Evolutionary conservation across 441 rosid species (phyloP).

Genomic region (Populus hybrid): DNA sequence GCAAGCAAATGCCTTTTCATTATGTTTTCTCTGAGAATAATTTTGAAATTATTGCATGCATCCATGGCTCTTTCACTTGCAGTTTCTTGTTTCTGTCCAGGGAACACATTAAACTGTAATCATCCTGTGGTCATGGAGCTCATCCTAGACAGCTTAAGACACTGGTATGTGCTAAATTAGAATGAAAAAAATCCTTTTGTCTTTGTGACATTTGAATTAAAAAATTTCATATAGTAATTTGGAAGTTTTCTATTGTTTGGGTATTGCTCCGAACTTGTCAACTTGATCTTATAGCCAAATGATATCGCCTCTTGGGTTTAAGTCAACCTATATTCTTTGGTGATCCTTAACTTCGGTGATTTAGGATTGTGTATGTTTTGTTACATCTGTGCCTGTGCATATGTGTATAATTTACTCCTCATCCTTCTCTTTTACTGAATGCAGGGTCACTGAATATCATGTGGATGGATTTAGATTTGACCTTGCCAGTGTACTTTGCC

Average conservation of each 20-base stretch:
- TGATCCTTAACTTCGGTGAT: not conserved
- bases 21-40: not conserved
- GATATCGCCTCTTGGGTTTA: not conserved
- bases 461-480: constrained; percentile 97
- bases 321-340: constrained; percentile 89
- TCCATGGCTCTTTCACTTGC: constrained; percentile 15
- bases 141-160: constrained; percentile 85
- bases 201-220: not conserved
- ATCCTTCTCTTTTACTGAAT: constrained; percentile 12
- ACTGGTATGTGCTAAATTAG: constrained; percentile 56
- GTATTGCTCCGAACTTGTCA: not conserved
- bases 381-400: not conserved
- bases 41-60: not conserved
- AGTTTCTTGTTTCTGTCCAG: constrained; percentile 43
- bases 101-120: constrained; percentile 90
- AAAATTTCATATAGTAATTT: not conserved
- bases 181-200: not conserved
- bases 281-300: not conserved
- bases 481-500: constrained; percentile 93
- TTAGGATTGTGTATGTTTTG: no score
- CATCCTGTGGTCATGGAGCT: constrained; percentile 94
- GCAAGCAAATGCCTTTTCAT: constrained; percentile 3
- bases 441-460: constrained; percentile 82
- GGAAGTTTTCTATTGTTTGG: not conserved
- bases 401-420: not conserved